Conservation (phyloP, 192 early-diverging fungal genomes). For the Dimargaris cristalligena region DNA sequence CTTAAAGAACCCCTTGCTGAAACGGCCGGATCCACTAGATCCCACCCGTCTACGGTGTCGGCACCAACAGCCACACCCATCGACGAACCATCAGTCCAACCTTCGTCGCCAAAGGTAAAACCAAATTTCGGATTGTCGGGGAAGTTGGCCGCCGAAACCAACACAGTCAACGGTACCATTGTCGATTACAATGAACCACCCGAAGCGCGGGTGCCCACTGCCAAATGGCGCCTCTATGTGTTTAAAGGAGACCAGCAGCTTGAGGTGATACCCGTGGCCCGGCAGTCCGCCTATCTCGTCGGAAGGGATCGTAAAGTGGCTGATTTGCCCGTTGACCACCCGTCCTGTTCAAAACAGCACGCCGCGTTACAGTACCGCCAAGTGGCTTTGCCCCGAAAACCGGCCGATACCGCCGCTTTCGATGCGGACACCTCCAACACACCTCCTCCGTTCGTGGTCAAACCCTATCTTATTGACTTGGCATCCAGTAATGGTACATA, state of each 20-base stretch:
- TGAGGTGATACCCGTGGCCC: slow-evolving; percentile 71
- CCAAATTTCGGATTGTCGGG: slow-evolving; percentile 73
- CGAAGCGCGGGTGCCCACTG: slow-evolving; percentile 64
- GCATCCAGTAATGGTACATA: slow-evolving; percentile 82
- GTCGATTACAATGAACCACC: slow-evolving; percentile 86
- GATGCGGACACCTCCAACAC: not conserved
- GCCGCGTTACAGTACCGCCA: slow-evolving; percentile 80
- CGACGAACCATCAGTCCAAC: too few species aligned
- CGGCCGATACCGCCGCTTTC: slow-evolving; percentile 11
- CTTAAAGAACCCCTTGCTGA: too few species aligned
- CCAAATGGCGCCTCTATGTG: slow-evolving; percentile 73
- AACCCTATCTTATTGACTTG: slow-evolving; percentile 87
- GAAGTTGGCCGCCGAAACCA: slow-evolving; percentile 70
- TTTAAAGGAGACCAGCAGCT: slow-evolving; percentile 85
- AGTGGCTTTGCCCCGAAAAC: slow-evolving; percentile 21
- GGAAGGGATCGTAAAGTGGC: slow-evolving; percentile 75
- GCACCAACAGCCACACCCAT: too few species aligned
- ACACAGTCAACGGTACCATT: slow-evolving; percentile 70
- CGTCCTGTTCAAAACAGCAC: slow-evolving; percentile 87
- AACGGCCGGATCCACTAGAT: too few species aligned
- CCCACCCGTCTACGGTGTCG: slow-evolving; percentile 11
- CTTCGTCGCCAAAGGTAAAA: slow-evolving; percentile 7
- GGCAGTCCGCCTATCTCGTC: slow-evolving; percentile 73
- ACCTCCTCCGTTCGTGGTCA: slow-evolving; percentile 16
- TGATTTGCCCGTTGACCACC: slow-evolving; percentile 90